phyloP scores from a whole-genome alignment of 148 eudicot genomes.

The Rhododendron molle region DNA sequence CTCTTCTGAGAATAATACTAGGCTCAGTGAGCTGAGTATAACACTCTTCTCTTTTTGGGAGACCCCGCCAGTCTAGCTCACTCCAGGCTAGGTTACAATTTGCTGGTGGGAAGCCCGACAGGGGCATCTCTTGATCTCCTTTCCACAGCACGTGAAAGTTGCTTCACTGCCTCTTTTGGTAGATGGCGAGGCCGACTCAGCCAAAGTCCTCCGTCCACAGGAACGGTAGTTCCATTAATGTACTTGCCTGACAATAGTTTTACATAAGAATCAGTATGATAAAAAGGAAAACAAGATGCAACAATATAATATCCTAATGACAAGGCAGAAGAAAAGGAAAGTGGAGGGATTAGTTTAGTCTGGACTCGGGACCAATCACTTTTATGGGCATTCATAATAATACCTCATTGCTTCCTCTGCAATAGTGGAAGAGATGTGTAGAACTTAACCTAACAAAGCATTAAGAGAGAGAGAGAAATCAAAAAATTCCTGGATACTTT shows the following conservation, averaged over 20 bases:
- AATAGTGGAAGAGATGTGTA: not conserved
- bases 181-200: slow-evolving; percentile 77
- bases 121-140: slow-evolving; percentile 58
- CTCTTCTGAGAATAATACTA: not conserved
- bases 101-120: slow-evolving; percentile 70
- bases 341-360: not conserved
- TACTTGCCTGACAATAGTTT: slow-evolving; percentile 53
- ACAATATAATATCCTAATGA: not conserved
- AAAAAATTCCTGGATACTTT: not conserved
- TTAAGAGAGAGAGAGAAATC: not conserved
- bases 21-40: not conserved
- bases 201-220: slow-evolving; percentile 93
- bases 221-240: slow-evolving; percentile 60
- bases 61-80: not conserved
- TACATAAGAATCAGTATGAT: not conserved
- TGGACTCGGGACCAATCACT: not conserved
- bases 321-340: not conserved
- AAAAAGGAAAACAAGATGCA: not conserved
- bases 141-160: slow-evolving; percentile 77
- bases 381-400: not conserved
- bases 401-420: not conserved
- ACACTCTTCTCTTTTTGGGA: not conserved
- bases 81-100: slow-evolving; percentile 34
- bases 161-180: slow-evolving; percentile 72
- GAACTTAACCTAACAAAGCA: not conserved